Evolutionary conservation across 2,329 filamentous ascomycete genomes (phyloP).

Genomic region (Nigrospora osmanthi): DNA sequence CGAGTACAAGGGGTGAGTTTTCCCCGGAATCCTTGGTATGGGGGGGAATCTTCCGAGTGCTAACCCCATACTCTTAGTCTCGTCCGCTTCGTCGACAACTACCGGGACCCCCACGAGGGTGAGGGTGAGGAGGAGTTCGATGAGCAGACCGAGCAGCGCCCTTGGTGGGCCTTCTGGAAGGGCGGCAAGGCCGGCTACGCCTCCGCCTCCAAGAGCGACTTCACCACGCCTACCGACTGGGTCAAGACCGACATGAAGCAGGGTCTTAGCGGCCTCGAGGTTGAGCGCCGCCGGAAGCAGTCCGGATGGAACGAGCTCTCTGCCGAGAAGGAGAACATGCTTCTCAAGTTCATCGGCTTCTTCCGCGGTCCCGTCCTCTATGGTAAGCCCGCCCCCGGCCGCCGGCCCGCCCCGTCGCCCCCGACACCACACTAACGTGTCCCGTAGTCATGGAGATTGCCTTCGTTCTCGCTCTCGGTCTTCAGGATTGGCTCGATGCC

Average conservation of each 20-base stretch:
- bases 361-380: slow-evolving; percentile 71
- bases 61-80: slow-evolving; percentile 9
- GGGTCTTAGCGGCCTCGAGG: slow-evolving; percentile 51
- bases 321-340: slow-evolving; percentile 68
- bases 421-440: slow-evolving; percentile 2
- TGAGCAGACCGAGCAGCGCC: slow-evolving; percentile 14
- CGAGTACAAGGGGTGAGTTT: slow-evolving; percentile 23
- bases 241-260: slow-evolving; percentile 58
- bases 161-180: slow-evolving; percentile 29
- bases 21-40: too few relatives aligned
- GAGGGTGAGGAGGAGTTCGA: slow-evolving; percentile 19
- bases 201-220: slow-evolving; percentile 18
- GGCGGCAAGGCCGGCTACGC: slow-evolving; percentile 16
- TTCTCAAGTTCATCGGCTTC: slow-evolving; percentile 67
- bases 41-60: background rate
- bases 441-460: slow-evolving; percentile 66
- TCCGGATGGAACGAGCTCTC: slow-evolving; percentile 65
- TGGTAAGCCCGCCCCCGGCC: slow-evolving; percentile 37
- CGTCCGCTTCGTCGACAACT: slow-evolving; percentile 28
- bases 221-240: slow-evolving; percentile 57
- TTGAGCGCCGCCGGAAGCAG: slow-evolving; percentile 57
- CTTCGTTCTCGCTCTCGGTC: slow-evolving; percentile 65
- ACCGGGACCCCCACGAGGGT: slow-evolving; percentile 24
- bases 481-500: slow-evolving; percentile 69
- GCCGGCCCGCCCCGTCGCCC: slow-evolving; percentile 4